Conservation (phyloP, 441 rosid species). For the Dalechampia spathulata region DNA sequence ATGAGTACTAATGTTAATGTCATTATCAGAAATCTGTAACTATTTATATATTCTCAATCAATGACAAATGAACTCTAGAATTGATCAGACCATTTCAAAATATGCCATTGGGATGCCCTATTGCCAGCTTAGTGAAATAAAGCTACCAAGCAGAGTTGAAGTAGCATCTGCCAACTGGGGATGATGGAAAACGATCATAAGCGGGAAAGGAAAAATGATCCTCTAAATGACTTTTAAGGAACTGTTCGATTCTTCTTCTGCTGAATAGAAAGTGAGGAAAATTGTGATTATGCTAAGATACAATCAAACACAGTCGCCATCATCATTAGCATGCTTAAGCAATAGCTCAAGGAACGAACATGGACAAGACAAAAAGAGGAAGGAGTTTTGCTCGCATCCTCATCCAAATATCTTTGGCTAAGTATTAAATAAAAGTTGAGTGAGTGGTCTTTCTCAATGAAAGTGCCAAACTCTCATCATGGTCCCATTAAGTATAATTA, state of each 20-base stretch:
- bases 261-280: too few relatives aligned
- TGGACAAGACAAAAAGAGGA: constrained; percentile 11
- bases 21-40: too few relatives aligned
- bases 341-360: neutral
- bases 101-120: too few relatives aligned
- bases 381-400: constrained; percentile 1
- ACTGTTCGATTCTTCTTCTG: too few relatives aligned
- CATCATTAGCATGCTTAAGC: neutral
- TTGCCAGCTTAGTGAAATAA: too few relatives aligned
- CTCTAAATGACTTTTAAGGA: too few relatives aligned
- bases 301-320: neutral
- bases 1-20: too few relatives aligned
- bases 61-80: too few relatives aligned
- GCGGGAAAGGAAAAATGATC: too few relatives aligned
- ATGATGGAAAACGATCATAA: too few relatives aligned
- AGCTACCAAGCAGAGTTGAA: neutral
- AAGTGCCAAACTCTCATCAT: constrained; percentile 17
- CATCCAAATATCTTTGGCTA: constrained; percentile 7
- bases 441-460: constrained; percentile 20
- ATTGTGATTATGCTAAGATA: neutral
- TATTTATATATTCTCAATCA: too few relatives aligned
- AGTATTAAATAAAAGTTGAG: constrained; percentile 11
- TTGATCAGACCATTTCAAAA: too few relatives aligned
- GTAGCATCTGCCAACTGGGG: neutral
- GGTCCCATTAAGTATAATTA: constrained; percentile 3